Evolutionary conservation across 73 alveolate species (phyloP), one percentile per base, ranked within the genome.

Genomic region (Uronychia binucleata): DNA sequence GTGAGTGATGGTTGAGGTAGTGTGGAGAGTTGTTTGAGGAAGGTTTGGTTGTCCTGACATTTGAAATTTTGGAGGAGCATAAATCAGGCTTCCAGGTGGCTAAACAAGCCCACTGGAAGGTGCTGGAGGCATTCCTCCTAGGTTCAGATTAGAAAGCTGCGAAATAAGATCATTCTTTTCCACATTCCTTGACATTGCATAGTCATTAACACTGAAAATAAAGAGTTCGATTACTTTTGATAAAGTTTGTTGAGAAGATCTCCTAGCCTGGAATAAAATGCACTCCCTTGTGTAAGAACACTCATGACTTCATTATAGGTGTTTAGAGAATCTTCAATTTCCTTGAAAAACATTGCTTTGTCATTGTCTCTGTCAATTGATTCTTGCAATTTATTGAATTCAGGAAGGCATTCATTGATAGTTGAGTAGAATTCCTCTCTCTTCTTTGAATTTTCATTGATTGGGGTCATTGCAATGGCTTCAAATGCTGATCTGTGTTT

Each of bases 141-240:
- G 78, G 30, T 67, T 67, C 5, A 67, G 26, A 67, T 67, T 67
- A 13, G 78, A 25, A 1, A 67, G 13, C 26, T 67, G 32, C 5
- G 78, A 67, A 26, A 78, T 58, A 19, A 79, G 31, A 67, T 86
- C 92, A 32, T 78, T 86, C 84, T 79, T 86, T 84, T 86, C 88
- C 46, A 86, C 59, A n/a, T 86, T 79, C 32, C 92, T 35, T 79
- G 88, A 28, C 88, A 86, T 79, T 34, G 31, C 29, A 67, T 33
- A 86, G 88, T 86, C 92, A 60, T 31, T 28, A 27, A 86, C 77
- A 28, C 67, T 46, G 5, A 11, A 5, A 11, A 19, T 46, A 11
- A 46, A 19, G 19, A 46, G 19, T 46, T 46, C 5, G 19, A 5
- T 46, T 46, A 46, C 67, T 79, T 86, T 79, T 86, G 88, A 26